Evolutionary conservation across 2,329 filamentous ascomycete species (phyloP), one percentile per base, ranked within the genome.

Genomic region (Incumbomyces delicatus): DNA sequence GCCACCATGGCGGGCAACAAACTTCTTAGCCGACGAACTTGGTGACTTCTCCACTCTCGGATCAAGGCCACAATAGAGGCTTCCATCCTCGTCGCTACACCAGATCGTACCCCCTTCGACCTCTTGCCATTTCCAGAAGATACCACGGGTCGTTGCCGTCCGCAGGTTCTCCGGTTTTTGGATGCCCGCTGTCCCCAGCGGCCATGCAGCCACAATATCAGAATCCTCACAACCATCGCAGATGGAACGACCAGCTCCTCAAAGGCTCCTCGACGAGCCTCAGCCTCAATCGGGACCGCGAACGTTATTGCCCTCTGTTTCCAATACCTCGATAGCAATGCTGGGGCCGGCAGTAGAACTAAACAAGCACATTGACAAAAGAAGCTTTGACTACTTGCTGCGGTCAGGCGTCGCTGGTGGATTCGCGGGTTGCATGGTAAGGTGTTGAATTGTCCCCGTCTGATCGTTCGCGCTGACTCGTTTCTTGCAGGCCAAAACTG

Each of bases 341-440:
- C 65, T 68, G 54, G 53, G 48, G 48, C 43, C 47, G 46, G 53
- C 46, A 27, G 50, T 50, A 31, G 47, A 33, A 61, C 49, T 51
- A 18, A 48, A 65, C 51, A 70, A 71, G 53, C 74, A 74, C 57
- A 64, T 77, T 22, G 72, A 84, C 53, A 87, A 81, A 66, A 80
- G 83, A 61, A 92, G 82, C 62, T 70, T 84, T 54, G 85, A 94
- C 57, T 96, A 96, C 66, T 71, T 92, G 36, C 74, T 87, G 66
- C 80, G 86, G 57, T 92, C 85, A 51, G 87, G 86, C 30, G 68
- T 94, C 29, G 90, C 92, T 2, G 92, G 92, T 40, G 92, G 92
- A 13, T 56, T 95, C 49, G 92, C 92, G 44, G 92, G 90, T 55
- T 95, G 88, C 69, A 88, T 87, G 55, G 88, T 95, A 78, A 59